A percentile compares a stretch with the other conserved stretches of the same genome.
phyloP scores from a whole-genome alignment of 768 basidiomycete genomes.

The Coprinopsis strossmayeri region DNA sequence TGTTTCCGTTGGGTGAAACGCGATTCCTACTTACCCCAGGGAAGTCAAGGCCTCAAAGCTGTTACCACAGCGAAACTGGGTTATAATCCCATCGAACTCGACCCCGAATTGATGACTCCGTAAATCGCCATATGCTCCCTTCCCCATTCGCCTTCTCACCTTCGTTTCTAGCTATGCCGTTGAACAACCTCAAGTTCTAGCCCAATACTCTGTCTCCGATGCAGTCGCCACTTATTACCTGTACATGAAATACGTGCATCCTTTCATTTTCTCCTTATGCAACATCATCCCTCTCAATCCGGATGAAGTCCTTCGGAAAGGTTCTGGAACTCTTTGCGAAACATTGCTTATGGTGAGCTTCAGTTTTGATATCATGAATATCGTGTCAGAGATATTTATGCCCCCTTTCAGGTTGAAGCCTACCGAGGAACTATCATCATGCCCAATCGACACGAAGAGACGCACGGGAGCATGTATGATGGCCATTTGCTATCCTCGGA shows the following conservation, averaged over 20 bases:
- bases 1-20: slow-evolving; percentile 99
- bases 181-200: slow-evolving; percentile 90
- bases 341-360: slow-evolving; percentile 88
- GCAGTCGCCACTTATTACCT: slow-evolving; percentile 99
- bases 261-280: slow-evolving; percentile 98
- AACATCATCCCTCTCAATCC: slow-evolving; percentile 98
- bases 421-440: slow-evolving; percentile 89
- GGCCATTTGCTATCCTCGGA: slow-evolving; percentile 96
- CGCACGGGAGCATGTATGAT: slow-evolving; percentile 86
- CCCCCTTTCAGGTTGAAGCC: slow-evolving; percentile 76
- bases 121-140: slow-evolving; percentile 33
- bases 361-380: background rate
- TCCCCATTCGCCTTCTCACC: slow-evolving; percentile 1
- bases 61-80: slow-evolving; percentile 95
- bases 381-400: slow-evolving; percentile 8
- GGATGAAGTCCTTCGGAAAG: slow-evolving; percentile 94
- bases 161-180: slow-evolving; percentile 72
- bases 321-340: slow-evolving; percentile 94
- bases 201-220: slow-evolving; percentile 98
- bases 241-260: slow-evolving; percentile 99
- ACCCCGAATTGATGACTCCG: slow-evolving; percentile 99
- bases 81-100: slow-evolving; percentile 94
- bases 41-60: slow-evolving; percentile 96
- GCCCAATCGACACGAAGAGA: slow-evolving; percentile 96
- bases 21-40: slow-evolving; percentile 97